Evolutionary conservation across 2,329 filamentous ascomycete genomes (phyloP), one percentile per base, ranked within the genome.

Genomic region (Teratosphaeriaceae sp.): DNA sequence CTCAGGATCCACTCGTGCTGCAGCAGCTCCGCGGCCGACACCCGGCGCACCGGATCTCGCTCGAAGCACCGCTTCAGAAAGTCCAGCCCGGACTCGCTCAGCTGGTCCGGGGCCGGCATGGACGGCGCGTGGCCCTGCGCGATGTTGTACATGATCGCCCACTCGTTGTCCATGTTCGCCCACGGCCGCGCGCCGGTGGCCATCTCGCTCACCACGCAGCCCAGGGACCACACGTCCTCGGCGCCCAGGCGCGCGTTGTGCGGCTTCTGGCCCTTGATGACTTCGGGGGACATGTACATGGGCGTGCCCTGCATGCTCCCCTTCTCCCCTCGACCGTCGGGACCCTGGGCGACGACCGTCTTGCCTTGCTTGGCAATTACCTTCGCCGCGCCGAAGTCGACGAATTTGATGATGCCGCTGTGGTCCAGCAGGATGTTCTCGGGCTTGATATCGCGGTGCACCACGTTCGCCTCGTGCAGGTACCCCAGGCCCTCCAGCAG

Each of bases 131-230:
- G 94, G 51, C 92, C 92, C 62, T 95, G 90, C 1, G 92, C 92
- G 59, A 98, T 98, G 71, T 97, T 97, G 75, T 96, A 98, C 92
- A 98, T 98, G 69, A 98, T 97, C 31, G 92, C 92, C 88, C 89
- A 98, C 66, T 98, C 92, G 62, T 98, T 98, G 70, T 98, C 92
- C 36, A 97, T 80, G 51, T 84, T 88, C 20, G 88, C 88, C 92
- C 92, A 98, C 1, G 92, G 92, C 13, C 90, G 81, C 49, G 88
- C 80, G 16, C 92, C 92, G 0, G 92, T 98, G 3, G 88, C 88
- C 90, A 98, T 97, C 66, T 98, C 92, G 31, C 96, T 78, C 52
- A 98, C 87, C 27, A 98, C 92, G 61, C 92, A 98, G 42, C 92
- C 90, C 2, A 98, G 75, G 2, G 89, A 96, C 90, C 90, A 98